These are phyloP conservation scores for Saxophila tyrrhenica DNA, from an alignment of 495 filamentous ascomycete species.

Conservation along the genomic window DNA sequence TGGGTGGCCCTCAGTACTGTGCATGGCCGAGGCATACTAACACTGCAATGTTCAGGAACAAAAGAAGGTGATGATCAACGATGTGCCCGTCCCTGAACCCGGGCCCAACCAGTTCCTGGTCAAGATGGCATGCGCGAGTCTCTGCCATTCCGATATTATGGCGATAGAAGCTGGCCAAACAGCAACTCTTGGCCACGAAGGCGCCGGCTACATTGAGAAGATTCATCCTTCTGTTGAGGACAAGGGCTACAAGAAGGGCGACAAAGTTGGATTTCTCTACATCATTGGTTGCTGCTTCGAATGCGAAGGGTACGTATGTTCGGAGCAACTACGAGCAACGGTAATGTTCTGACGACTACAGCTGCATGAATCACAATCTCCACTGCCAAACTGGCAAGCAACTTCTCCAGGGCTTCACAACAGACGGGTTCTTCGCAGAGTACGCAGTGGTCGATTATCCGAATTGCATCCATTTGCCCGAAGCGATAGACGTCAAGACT, in stretches of 20 bases:
- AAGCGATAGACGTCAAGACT: slow-evolving; percentile 24
- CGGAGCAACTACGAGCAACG: background rate
- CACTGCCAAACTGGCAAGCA: slow-evolving; percentile 28
- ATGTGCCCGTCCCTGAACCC: slow-evolving; percentile 30
- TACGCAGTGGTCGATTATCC: slow-evolving; percentile 31
- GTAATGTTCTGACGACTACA: background rate
- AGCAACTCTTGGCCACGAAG: slow-evolving; percentile 33
- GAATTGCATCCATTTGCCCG: slow-evolving; percentile 28
- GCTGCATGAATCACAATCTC: slow-evolving; percentile 31
- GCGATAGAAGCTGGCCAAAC: slow-evolving; percentile 13
- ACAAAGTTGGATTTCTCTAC: slow-evolving; percentile 30
- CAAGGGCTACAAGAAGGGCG: slow-evolving; percentile 32
- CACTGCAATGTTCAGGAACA: slow-evolving; percentile 8
- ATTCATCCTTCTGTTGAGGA: slow-evolving; percentile 25
- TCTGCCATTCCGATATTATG: slow-evolving; percentile 32
- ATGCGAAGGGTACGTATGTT: slow-evolving; percentile 21
- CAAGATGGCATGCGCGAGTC: slow-evolving; percentile 28
- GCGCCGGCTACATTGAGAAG: slow-evolving; percentile 29
- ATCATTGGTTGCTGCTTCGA: slow-evolving; percentile 31
- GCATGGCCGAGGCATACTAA: background rate
- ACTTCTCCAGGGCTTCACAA: slow-evolving; percentile 29
- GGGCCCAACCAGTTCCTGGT: slow-evolving; percentile 28
- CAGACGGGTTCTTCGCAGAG: slow-evolving; percentile 33
- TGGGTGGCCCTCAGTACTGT: background rate
- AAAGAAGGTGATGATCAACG: slow-evolving; percentile 26